Evolutionary conservation across 441 rosid species (phyloP).

Genomic region (Flueggea neowawraea): DNA sequence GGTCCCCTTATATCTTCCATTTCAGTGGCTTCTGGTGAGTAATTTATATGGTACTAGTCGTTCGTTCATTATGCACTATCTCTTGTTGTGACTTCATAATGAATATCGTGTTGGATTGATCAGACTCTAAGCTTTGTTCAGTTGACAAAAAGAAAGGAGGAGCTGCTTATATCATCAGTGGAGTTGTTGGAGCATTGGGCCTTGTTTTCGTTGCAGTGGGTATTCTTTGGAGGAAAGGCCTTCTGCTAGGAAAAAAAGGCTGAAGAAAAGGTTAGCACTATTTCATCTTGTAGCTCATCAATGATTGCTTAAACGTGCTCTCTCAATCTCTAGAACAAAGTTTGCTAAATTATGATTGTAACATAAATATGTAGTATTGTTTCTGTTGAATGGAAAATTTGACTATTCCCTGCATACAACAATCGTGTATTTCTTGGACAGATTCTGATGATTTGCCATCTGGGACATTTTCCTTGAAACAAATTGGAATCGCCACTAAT

Average conservation of each 20-base stretch:
- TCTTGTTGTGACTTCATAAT: neutral
- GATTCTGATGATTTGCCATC: slow-evolving; percentile 20
- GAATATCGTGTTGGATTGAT: neutral
- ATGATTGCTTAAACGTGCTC: neutral
- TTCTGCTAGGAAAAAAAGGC: slow-evolving; percentile 13
- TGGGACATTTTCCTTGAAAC: slow-evolving; percentile 28
- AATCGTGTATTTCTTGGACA: slow-evolving; percentile 2
- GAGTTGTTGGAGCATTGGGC: slow-evolving; percentile 18
- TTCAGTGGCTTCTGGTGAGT: slow-evolving; percentile 27
- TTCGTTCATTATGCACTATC: neutral
- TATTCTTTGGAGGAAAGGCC: slow-evolving; percentile 22
- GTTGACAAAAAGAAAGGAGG: slow-evolving; percentile 7
- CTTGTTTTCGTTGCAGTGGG: slow-evolving; percentile 15
- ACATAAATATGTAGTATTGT: no score
- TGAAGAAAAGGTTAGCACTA: slow-evolving; percentile 8
- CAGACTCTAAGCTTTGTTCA: slow-evolving; percentile 21
- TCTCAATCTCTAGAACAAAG: no score
- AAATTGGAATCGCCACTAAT: slow-evolving; percentile 28
- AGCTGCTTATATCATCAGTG: slow-evolving; percentile 1
- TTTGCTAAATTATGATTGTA: no score
- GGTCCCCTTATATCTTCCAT: slow-evolving; percentile 35
- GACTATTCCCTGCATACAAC: neutral
- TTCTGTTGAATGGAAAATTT: neutral
- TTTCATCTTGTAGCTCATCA: neutral
- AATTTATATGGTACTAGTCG: neutral